Evolutionary conservation across 2,329 filamentous ascomycete genomes (phyloP).

Genomic region (Zymoseptoria brevis): DNA sequence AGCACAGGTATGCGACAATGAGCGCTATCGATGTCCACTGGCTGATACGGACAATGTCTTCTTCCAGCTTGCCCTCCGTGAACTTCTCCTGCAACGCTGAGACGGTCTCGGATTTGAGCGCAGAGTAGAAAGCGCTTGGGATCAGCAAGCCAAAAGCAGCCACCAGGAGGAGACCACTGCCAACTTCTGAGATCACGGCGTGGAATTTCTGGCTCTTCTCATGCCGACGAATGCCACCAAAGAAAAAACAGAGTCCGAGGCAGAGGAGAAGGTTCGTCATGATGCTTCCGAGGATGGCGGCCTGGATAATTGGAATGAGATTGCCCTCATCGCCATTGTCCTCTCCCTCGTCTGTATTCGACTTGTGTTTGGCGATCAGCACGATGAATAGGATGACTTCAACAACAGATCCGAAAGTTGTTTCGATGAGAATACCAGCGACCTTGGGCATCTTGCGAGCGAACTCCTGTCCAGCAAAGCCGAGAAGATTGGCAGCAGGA

Average conservation of each 20-base stretch:
- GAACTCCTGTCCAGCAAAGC: conserved; percentile 60
- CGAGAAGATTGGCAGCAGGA: conserved; percentile 43
- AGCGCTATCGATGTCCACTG: conserved; percentile 63
- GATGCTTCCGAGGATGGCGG: conserved; percentile 76
- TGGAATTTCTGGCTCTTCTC: conserved; percentile 57
- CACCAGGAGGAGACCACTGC: conserved; percentile 65
- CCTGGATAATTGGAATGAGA: conserved; percentile 55
- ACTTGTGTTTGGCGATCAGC: conserved; percentile 42
- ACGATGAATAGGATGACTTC: conserved; percentile 77
- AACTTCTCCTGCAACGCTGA: conserved; percentile 25
- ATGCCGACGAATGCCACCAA: conserved; percentile 60
- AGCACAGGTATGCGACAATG: conserved; percentile 55
- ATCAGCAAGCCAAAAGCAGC: conserved; percentile 51
- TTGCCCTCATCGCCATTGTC: conserved; percentile 25
- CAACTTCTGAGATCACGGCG: conserved; percentile 68
- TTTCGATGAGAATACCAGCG: conserved; percentile 49
- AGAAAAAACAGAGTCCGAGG: conserved; percentile 64
- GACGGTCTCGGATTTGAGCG: conserved; percentile 15
- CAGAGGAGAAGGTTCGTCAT: conserved; percentile 74
- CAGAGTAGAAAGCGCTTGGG: conserved; percentile 47
- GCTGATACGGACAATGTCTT: conserved; percentile 56
- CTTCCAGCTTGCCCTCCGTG: conserved; percentile 35
- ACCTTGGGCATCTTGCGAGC: conserved; percentile 69
- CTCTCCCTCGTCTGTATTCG: conserved; percentile 10
- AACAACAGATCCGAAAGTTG: conserved; percentile 58